These are phyloP conservation scores for Geoglossum glabrum DNA, from an alignment of 495 filamentous ascomycete genomes.

Conservation along the genomic window DNA sequence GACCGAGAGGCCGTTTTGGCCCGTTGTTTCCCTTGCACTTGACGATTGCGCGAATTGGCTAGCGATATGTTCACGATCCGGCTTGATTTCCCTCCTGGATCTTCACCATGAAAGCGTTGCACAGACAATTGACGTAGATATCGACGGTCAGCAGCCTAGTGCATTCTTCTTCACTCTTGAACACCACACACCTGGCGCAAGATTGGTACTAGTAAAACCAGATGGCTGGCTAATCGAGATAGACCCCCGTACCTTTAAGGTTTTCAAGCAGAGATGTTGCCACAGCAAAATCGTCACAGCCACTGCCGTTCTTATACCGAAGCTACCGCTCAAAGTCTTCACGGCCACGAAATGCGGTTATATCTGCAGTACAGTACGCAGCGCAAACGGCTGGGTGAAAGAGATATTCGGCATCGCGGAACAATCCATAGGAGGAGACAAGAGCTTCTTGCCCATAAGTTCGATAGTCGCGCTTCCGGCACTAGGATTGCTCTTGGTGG, in stretches of 20 bases:
- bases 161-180: slow-evolving; percentile 34
- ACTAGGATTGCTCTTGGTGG: slow-evolving; percentile 29
- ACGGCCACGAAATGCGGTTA: slow-evolving; percentile 23
- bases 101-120: slow-evolving; percentile 30
- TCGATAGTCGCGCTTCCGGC: slow-evolving; percentile 20
- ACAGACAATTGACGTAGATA: slow-evolving; percentile 23
- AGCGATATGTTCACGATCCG: slow-evolving; percentile 35
- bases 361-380: slow-evolving; percentile 24
- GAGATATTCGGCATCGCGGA: slow-evolving; percentile 15
- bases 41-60: slow-evolving; percentile 40
- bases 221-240: slow-evolving; percentile 29
- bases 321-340: slow-evolving; percentile 6
- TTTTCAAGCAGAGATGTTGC: neutral
- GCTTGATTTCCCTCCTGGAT: slow-evolving; percentile 36
- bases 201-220: slow-evolving; percentile 32
- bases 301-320: neutral
- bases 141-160: slow-evolving; percentile 30
- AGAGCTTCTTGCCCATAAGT: slow-evolving; percentile 12
- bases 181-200: slow-evolving; percentile 8
- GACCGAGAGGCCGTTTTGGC: slow-evolving; percentile 25
- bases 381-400: slow-evolving; percentile 15
- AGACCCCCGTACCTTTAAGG: neutral
- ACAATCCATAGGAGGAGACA: slow-evolving; percentile 9
- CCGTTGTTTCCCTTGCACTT: slow-evolving; percentile 36
- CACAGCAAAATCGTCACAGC: neutral